Conservation (phyloP, 169 alveolate species). For the Plasmodium gallinaceum region DNA sequence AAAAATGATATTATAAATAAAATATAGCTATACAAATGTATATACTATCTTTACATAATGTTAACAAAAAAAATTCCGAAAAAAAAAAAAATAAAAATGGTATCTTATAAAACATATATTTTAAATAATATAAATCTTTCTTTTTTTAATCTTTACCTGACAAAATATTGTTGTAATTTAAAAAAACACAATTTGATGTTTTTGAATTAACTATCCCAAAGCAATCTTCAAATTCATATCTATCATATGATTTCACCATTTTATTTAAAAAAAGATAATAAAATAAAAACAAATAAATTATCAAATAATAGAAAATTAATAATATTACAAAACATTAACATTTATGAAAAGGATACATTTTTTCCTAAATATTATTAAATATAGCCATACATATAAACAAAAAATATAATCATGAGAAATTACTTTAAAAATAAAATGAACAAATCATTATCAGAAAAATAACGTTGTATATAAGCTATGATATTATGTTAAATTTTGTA, state of each 20-base stretch:
- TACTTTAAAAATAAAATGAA: not conserved
- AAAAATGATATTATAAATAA: not conserved
- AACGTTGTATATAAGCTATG: too few relatives aligned
- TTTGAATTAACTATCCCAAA: constrained; percentile 87
- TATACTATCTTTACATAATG: constrained; percentile 62
- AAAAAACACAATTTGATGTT: constrained; percentile 80
- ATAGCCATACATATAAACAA: too few relatives aligned
- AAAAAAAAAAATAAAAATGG: not conserved
- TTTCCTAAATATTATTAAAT: not conserved
- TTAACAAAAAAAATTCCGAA: constrained; percentile 57
- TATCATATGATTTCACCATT: constrained; percentile 92
- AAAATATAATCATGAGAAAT: not conserved
- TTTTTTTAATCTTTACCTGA: constrained; percentile 71
- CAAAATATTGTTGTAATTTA: constrained; percentile 50
- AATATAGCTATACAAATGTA: not conserved
- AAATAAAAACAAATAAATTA: not conserved
- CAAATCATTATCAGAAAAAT: too few relatives aligned
- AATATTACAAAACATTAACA: not conserved
- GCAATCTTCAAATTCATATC: constrained; percentile 88
- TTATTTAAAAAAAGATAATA: constrained; percentile 1
- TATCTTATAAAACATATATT: not conserved
- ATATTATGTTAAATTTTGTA: too few relatives aligned
- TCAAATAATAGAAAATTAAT: not conserved
- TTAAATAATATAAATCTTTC: not conserved
- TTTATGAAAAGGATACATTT: not conserved